Percentiles rank a stretch among this genome's conserved stretches.
These are phyloP conservation scores for Synchytrium microbalum DNA, from an alignment of 371 early-diverging fungal species.

Conservation along the genomic window DNA sequence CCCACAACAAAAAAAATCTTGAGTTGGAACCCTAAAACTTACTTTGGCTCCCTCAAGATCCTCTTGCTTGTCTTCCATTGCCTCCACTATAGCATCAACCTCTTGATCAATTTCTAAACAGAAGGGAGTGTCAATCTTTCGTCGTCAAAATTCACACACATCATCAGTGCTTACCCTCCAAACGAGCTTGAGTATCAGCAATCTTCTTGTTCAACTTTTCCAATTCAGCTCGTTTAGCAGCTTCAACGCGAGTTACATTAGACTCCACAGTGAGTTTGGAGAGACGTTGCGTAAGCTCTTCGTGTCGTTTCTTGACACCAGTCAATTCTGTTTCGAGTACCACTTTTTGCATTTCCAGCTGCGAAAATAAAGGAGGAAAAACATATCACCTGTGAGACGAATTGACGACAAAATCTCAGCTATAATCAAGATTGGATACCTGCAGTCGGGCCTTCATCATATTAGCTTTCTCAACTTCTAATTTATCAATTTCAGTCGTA, in stretches of 20 bases:
- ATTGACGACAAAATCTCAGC: neutral
- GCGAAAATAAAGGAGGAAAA: constrained; percentile 9
- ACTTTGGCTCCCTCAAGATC: constrained; percentile 52
- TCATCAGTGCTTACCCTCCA: no score
- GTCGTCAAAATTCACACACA: constrained; percentile 20
- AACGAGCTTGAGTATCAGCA: constrained; percentile 14
- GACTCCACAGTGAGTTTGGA: neutral
- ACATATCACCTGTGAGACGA: neutral
- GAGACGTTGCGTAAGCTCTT: neutral
- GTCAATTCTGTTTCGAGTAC: constrained; percentile 63
- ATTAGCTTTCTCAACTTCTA: no score
- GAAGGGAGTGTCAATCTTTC: neutral
- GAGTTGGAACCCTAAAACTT: constrained; percentile 3
- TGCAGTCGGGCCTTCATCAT: no score
- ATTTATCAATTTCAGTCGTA: constrained; percentile 39
- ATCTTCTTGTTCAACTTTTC: constrained; percentile 13
- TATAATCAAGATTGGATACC: no score
- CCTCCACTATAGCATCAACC: constrained; percentile 33
- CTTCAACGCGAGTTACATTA: constrained; percentile 36
- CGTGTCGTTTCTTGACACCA: constrained; percentile 48
- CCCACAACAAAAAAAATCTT: neutral
- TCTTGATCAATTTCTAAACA: constrained; percentile 42
- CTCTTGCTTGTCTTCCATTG: constrained; percentile 28
- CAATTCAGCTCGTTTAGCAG: constrained; percentile 42
- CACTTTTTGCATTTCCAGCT: constrained; percentile 60